phyloP scores from a whole-genome alignment of 176 grass and related monocot genomes.

The Ensete ventricosum region DNA sequence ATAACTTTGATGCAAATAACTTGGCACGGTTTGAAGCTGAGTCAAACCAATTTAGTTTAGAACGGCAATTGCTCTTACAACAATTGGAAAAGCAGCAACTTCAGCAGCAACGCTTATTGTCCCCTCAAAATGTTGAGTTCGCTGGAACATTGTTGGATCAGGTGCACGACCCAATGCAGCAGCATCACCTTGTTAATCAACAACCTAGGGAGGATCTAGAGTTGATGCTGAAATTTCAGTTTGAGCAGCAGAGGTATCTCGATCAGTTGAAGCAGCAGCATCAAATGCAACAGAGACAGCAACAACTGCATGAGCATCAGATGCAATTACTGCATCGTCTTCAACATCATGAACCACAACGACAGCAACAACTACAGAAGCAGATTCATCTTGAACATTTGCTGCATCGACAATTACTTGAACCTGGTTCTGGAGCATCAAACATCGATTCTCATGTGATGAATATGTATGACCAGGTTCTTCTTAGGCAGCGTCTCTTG shows the following conservation, averaged over 20 bases:
- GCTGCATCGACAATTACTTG: conserved; percentile 63
- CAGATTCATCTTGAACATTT: conserved; percentile 76
- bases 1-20: conserved; percentile 40
- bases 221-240: not conserved
- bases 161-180: not conserved
- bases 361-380: conserved; percentile 53
- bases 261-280: conserved; percentile 11
- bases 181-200: conserved; percentile 10
- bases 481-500: conserved; percentile 60
- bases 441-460: conserved; percentile 20
- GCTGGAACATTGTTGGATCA: conserved; percentile 12
- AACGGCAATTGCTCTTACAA: conserved; percentile 40
- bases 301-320: conserved; percentile 45
- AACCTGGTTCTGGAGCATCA: conserved; percentile 46
- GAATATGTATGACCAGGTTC: conserved; percentile 52
- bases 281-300: conserved; percentile 52
- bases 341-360: not conserved
- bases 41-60: conserved; percentile 54
- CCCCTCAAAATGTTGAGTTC: conserved; percentile 1
- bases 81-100: conserved; percentile 12
- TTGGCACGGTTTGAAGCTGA: conserved; percentile 46
- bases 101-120: not conserved
- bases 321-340: conserved; percentile 41
- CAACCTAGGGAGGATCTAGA: conserved; percentile 4
- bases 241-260: not conserved